Evolutionary conservation across 441 rosid genomes (phyloP).

Genomic region (Euphorbia schlechtendalii): DNA sequence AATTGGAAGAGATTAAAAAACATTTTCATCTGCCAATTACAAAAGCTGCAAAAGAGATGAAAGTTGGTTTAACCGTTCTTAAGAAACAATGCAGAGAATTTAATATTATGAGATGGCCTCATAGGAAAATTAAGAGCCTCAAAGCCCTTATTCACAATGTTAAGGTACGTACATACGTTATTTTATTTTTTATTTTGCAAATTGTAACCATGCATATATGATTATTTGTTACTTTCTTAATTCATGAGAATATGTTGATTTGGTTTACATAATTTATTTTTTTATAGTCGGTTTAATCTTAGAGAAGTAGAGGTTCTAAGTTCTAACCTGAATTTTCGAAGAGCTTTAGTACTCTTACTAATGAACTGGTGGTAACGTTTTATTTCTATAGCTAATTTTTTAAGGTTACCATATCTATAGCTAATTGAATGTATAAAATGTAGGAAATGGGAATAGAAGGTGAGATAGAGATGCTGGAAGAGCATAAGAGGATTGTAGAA

Average conservation of each 20-base stretch:
- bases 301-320: no score
- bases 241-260: no score
- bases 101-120: slow-evolving; percentile 68
- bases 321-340: neutral
- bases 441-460: slow-evolving; percentile 39
- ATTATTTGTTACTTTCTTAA: no score
- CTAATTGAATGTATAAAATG: neutral
- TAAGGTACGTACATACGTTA: slow-evolving; percentile 27
- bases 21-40: slow-evolving; percentile 50
- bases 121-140: slow-evolving; percentile 67
- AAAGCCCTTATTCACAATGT: slow-evolving; percentile 49
- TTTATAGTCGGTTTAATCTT: no score
- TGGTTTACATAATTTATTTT: no score
- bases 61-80: slow-evolving; percentile 55
- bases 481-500: slow-evolving; percentile 45
- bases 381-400: no score
- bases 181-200: neutral
- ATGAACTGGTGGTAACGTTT: no score
- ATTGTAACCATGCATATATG: no score
- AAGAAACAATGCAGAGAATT: slow-evolving; percentile 73
- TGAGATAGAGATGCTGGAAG: slow-evolving; percentile 47
- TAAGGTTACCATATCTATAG: no score
- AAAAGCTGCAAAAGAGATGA: slow-evolving; percentile 56
- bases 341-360: no score
- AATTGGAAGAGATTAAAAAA: slow-evolving; percentile 38